A percentile compares a stretch with the other conserved stretches of the same genome.
Evolutionary conservation across 169 alveolate genomes (phyloP).

Genomic region (Plasmodium malariae): DNA sequence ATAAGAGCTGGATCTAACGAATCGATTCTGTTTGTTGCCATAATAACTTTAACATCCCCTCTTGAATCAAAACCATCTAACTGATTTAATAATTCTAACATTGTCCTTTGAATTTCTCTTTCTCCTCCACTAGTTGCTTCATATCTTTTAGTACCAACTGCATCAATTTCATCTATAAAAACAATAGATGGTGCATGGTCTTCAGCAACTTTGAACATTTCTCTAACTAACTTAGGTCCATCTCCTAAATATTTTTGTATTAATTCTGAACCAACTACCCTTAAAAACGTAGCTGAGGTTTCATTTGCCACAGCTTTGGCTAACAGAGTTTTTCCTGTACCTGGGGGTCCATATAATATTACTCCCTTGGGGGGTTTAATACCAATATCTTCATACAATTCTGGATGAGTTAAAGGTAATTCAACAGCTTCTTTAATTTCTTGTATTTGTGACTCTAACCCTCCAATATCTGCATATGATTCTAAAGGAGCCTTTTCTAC

Average conservation of each 20-base stretch:
- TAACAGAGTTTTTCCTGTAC: conserved; percentile 94
- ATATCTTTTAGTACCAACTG: conserved; percentile 98
- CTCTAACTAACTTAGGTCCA: conserved; percentile 99
- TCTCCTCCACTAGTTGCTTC: conserved; percentile 99
- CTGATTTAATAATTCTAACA: conserved; percentile 99
- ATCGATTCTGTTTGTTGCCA: conserved; percentile 99
- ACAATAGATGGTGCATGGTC: conserved; percentile 99
- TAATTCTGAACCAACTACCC: conserved; percentile 99
- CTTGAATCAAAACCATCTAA: conserved; percentile 99
- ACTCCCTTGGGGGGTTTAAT: conserved; percentile 97
- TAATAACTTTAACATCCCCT: conserved; percentile 98
- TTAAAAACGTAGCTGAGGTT: conserved; percentile 98
- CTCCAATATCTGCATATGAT: conserved; percentile 99
- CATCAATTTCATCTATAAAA: conserved; percentile 99
- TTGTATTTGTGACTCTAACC: conserved; percentile 98
- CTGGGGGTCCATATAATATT: conserved; percentile 96
- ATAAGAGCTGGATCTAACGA: conserved; percentile 99
- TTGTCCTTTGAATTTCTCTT: conserved; percentile 99
- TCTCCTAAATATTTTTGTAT: conserved; percentile 99
- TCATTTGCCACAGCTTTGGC: conserved; percentile 98
- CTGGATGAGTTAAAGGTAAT: conserved; percentile 99
- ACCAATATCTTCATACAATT: conserved; percentile 99
- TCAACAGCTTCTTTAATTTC: conserved; percentile 96
- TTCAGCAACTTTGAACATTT: conserved; percentile 98
- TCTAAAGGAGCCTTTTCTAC: conserved; percentile 99